Base-by-base conservation (phyloP, 2,329 filamentous ascomycete genomes). In the Ophiostoma ips region DNA sequence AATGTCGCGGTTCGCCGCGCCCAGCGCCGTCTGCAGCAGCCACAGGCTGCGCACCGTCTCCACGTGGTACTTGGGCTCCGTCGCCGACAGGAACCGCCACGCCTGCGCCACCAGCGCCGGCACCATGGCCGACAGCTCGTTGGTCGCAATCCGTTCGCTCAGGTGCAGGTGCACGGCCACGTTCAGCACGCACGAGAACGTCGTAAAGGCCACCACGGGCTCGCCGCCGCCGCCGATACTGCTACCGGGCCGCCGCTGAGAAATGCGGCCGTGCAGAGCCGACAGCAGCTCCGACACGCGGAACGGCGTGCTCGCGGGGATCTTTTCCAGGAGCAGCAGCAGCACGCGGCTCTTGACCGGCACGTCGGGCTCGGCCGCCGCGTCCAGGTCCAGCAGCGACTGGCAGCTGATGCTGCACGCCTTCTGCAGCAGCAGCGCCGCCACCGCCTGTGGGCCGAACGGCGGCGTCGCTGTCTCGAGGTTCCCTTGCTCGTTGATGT, bases 31-130 rank as follows among this genome's bases (percentile, higher is more conserved):
- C 58, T 96, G 88, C 48, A 98, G 68, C 56, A 87, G 80, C 86
- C 92, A 94, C 36, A 98, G 69, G 57, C 81, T 83, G 51, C 85
- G 80, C 9, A 94, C 86, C 16, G 88, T 83, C 67, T 98, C 94
- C 31, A 98, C 89, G 60, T 96, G 92, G 57, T 90, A 94, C 61
- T 95, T 95, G 0, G 89, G 88, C 55, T 83, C 81, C 12, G 81
- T 73, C n/a, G 86, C 82, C 0, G 87, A 85, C 36, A 98, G 67
- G 59, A 86, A 87, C 5, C 69, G 64, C 92, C 92, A 98, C 0
- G 90, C 73, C 50, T 82, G 76, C 2, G 71, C 71, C 15, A 92
- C 80, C 19, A 96, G 68, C 28, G 77, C 72, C 18, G 78, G 72
- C 5, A 90, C 76, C 9, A 94, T 66, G 50, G 68, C 72, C 50